A percentile compares a stretch with the other conserved stretches of the same genome.
These are phyloP conservation scores for Trypanosoma brucei DNA, from an alignment of 208 protist genomes.

Conservation along the genomic window DNA sequence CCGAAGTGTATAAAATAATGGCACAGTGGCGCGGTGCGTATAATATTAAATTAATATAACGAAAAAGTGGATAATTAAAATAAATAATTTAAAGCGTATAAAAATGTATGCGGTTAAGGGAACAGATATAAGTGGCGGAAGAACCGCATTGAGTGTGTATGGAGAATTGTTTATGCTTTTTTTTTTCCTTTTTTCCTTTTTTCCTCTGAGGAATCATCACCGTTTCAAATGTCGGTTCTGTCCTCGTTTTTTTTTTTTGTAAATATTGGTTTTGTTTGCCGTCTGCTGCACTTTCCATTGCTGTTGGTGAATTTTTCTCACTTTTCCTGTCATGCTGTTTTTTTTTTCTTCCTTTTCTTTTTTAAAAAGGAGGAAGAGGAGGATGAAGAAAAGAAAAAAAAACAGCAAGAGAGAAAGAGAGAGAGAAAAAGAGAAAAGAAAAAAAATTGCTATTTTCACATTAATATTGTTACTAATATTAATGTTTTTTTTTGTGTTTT, in stretches of 20 bases:
- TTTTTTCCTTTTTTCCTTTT: background rate
- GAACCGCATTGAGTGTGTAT: background rate
- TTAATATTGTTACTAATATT: background rate
- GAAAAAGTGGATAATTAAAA: too few relatives aligned
- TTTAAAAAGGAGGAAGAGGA: conserved; percentile 14
- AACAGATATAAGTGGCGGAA: too few relatives aligned
- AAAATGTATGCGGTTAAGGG: too few relatives aligned
- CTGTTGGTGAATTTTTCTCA: background rate
- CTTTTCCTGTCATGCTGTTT: background rate
- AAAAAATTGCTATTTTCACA: background rate
- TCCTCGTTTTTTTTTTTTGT: too few relatives aligned
- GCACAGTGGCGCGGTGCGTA: too few relatives aligned
- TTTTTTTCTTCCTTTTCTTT: conserved; percentile 18
- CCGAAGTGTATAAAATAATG: too few relatives aligned
- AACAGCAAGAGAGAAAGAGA: background rate
- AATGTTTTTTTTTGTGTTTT: conserved; percentile 12
- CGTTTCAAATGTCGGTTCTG: background rate
- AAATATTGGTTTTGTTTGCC: too few relatives aligned
- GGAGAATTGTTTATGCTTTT: background rate
- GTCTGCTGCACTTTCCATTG: background rate
- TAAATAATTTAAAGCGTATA: too few relatives aligned
- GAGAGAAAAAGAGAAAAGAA: conserved; percentile 1
- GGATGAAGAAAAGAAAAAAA: conserved; percentile 13
- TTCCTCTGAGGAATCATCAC: background rate
- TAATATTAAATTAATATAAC: too few relatives aligned